phyloP scores from a whole-genome alignment of 1,284 basidiomycete species.

The Naganishia albida region DNA sequence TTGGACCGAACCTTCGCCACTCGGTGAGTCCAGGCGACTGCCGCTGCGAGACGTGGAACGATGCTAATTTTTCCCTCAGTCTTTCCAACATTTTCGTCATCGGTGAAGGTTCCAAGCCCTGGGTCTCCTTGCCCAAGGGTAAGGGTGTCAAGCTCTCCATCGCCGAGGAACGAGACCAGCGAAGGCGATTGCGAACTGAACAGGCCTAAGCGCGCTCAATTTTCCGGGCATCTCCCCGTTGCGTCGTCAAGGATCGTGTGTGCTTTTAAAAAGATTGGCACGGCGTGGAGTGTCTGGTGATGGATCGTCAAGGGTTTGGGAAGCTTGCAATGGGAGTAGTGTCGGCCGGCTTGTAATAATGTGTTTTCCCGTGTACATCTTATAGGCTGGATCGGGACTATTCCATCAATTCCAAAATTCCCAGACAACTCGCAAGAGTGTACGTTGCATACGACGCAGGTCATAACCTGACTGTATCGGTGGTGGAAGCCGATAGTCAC shows the following conservation, averaged over 20 bases:
- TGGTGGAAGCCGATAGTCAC: no score
- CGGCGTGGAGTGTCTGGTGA: not conserved
- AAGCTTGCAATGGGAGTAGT: slow-evolving; percentile 13
- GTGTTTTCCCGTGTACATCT: slow-evolving; percentile 17
- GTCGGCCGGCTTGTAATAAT: slow-evolving; percentile 5
- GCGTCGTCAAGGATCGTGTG: slow-evolving; percentile 18
- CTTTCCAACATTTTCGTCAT: slow-evolving; percentile 98
- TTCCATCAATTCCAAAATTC: slow-evolving; percentile 29
- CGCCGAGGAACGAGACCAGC: slow-evolving; percentile 53
- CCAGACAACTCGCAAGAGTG: no score
- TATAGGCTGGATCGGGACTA: slow-evolving; percentile 20
- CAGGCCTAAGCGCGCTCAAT: slow-evolving; percentile 41
- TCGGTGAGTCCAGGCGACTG: slow-evolving; percentile 62
- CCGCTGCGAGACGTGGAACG: slow-evolving; percentile 17
- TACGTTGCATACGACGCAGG: no score
- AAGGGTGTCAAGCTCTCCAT: slow-evolving; percentile 84
- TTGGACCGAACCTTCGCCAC: slow-evolving; percentile 94
- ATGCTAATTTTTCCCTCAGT: slow-evolving; percentile 55
- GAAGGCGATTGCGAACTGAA: slow-evolving; percentile 46
- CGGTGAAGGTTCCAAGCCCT: slow-evolving; percentile 91
- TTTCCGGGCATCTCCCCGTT: not conserved
- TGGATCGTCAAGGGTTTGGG: slow-evolving; percentile 1
- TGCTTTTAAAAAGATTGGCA: slow-evolving; percentile 18
- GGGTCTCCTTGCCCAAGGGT: slow-evolving; percentile 96
- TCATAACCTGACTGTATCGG: no score